Evolutionary conservation across 305 asterid species (phyloP).

Genomic region (Solanum hybrid): DNA sequence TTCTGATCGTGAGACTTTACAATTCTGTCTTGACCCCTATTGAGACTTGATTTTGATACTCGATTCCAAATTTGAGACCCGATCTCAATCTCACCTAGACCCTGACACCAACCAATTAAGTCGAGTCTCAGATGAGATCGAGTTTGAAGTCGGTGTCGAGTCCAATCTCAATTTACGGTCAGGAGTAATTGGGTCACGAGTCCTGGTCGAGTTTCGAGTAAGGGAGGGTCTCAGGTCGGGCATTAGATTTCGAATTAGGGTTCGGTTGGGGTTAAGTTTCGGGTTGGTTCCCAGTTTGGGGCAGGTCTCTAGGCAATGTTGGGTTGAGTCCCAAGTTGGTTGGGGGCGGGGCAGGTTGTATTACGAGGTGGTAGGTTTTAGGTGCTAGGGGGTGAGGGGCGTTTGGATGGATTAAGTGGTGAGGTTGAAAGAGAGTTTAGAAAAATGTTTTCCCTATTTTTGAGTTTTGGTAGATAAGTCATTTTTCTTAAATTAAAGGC

Average conservation of each 20-base stretch:
- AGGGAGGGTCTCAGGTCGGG: no score
- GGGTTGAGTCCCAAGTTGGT: background rate
- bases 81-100: background rate
- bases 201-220: background rate
- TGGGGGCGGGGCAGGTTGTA: background rate
- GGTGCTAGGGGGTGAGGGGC: background rate
- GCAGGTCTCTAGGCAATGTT: background rate
- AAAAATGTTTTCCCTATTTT: no score
- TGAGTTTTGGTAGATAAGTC: background rate
- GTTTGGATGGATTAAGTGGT: background rate
- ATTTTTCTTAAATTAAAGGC: background rate
- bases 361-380: background rate
- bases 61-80: background rate
- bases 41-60: background rate
- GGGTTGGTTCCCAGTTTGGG: background rate
- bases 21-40: background rate
- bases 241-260: background rate
- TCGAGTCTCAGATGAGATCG: background rate
- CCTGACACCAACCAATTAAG: no score
- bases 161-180: no score
- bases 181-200: background rate
- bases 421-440: no score
- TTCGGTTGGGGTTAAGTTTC: background rate
- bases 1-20: no score
- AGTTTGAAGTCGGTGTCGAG: background rate